These are phyloP conservation scores for Cryphonectria parasitica DNA, from an alignment of 2,329 filamentous ascomycete species.

Conservation along the genomic window DNA sequence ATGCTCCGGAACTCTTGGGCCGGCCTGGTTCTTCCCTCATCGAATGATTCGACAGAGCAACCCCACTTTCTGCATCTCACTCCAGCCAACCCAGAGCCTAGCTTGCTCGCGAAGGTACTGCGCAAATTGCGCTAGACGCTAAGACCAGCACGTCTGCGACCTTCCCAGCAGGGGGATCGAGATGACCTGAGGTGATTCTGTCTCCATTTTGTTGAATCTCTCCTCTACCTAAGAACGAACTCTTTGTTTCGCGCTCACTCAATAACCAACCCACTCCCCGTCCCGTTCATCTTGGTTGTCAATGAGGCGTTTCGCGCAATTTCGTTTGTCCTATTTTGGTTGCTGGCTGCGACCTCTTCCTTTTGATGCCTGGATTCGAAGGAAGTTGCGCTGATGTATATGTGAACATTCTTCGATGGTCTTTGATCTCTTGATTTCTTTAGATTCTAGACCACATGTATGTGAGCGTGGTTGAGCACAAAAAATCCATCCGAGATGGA, in stretches of 20 bases:
- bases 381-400: neutral
- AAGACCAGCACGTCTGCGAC: conserved; percentile 19
- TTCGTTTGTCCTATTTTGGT: neutral
- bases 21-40: conserved; percentile 9
- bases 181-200: conserved; percentile 10
- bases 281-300: neutral
- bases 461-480: neutral
- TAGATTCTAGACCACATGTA: neutral
- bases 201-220: neutral
- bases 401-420: neutral
- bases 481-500: neutral
- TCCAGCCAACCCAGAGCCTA: conserved; percentile 21
- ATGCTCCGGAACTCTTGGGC: conserved; percentile 6
- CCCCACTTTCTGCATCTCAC: conserved; percentile 7
- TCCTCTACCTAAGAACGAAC: neutral
- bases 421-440: neutral
- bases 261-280: no score
- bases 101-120: conserved; percentile 6
- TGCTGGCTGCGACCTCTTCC: neutral
- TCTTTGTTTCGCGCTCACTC: no score
- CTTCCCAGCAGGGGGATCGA: conserved; percentile 21
- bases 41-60: conserved; percentile 21
- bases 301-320: neutral
- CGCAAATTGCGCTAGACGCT: conserved; percentile 26
- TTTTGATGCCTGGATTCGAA: neutral